Conservation (phyloP, 768 basidiomycete genomes). For the Boletus sp. region DNA sequence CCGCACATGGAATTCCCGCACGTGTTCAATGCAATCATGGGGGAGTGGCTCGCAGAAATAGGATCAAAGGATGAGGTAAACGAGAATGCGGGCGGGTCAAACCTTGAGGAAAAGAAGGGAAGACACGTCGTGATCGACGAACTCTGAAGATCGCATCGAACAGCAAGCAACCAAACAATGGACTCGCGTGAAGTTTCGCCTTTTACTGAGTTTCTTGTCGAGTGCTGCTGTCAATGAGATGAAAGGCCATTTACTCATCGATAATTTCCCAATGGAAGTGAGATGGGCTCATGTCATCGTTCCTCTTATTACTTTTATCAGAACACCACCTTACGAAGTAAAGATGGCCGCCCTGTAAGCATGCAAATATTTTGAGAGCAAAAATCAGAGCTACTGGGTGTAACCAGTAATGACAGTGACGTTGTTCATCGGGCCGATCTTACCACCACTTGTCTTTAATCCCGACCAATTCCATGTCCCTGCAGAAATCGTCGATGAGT, state of each 20-base stretch:
- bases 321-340: not conserved
- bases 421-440: slow-evolving; percentile 36
- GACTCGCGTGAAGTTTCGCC: not conserved
- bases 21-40: slow-evolving; percentile 50
- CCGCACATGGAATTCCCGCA: slow-evolving; percentile 59
- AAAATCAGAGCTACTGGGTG: slow-evolving; percentile 15
- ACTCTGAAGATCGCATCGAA: slow-evolving; percentile 10
- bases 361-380: not conserved
- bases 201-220: not conserved
- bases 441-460: slow-evolving; percentile 45
- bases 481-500: not conserved
- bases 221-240: not conserved
- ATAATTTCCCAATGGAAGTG: not conserved
- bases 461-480: slow-evolving; percentile 49
- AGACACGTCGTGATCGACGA: slow-evolving; percentile 9
- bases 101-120: not conserved
- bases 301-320: not conserved
- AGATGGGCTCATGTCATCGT: not conserved
- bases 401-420: slow-evolving; percentile 40
- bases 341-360: not conserved
- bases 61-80: not conserved
- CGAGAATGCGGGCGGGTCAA: not conserved
- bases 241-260: not conserved
- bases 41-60: slow-evolving; percentile 46
- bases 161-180: not conserved